Conservation (phyloP, 768 basidiomycete species). For the Podaxis sp. region DNA sequence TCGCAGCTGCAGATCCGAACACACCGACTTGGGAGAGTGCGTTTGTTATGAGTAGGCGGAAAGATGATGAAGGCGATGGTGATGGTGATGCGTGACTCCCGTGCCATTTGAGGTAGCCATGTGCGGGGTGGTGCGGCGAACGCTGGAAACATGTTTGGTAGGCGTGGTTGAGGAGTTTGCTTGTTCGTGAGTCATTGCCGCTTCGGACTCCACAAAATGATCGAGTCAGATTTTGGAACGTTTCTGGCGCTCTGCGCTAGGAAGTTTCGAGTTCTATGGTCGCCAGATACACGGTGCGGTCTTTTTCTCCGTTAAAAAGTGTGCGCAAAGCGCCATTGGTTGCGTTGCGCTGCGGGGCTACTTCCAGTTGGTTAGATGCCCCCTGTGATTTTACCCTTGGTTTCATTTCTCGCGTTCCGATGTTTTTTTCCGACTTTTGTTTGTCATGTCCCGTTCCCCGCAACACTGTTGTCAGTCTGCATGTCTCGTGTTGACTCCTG, state of each 20-base stretch:
- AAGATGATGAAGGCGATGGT: constrained; percentile 19
- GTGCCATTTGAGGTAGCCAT: too few relatives aligned
- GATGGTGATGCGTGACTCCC: neutral
- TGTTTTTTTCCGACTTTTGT: neutral
- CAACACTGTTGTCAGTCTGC: too few relatives aligned
- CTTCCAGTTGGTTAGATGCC: too few relatives aligned
- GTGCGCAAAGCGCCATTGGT: neutral
- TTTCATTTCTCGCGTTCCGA: neutral
- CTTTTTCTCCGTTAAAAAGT: neutral
- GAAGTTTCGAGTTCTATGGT: neutral
- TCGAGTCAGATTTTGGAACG: neutral
- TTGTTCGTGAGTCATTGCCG: neutral
- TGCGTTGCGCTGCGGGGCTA: too few relatives aligned
- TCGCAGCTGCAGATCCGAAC: constrained; percentile 40
- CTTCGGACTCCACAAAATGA: neutral
- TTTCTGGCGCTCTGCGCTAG: neutral
- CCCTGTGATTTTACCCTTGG: neutral
- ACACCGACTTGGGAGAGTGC: constrained; percentile 61
- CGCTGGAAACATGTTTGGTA: neutral
- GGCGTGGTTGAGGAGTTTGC: neutral
- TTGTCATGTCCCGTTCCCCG: neutral
- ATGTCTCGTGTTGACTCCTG: too few relatives aligned
- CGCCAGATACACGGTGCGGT: neutral
- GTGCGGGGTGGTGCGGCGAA: too few relatives aligned
- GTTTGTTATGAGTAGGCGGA: constrained; percentile 56